Percentiles rank a stretch among this genome's conserved stretches.
phyloP scores from a whole-genome alignment of 352 stramenopile genomes.

The Pythium sp. region DNA sequence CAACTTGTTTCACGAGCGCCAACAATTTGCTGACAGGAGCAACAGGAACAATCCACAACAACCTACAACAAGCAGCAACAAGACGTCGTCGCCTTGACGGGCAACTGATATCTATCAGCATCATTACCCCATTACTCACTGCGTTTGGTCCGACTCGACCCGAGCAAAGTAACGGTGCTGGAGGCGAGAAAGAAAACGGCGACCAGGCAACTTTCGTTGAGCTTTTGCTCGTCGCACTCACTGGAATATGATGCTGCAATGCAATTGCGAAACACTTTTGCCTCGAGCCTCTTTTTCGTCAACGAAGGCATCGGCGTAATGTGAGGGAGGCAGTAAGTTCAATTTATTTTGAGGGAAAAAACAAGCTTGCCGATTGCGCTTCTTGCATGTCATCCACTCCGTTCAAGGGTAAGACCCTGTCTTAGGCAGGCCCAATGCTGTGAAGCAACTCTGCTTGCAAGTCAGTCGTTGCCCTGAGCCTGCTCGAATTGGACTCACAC shows the following conservation, averaged over 20 bases:
- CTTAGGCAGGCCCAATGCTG: neutral
- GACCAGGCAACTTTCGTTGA: neutral
- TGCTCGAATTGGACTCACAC: neutral
- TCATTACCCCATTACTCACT: constrained; percentile 11
- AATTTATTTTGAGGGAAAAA: neutral
- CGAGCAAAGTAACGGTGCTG: constrained; percentile 4
- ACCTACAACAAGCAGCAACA: neutral
- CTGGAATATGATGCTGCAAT: neutral
- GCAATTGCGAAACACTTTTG: neutral
- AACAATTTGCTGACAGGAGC: neutral
- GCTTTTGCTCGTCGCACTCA: neutral
- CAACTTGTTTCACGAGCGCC: neutral
- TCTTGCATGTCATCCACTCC: neutral
- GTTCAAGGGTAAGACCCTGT: neutral
- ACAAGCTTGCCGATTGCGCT: neutral
- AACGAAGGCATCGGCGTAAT: neutral
- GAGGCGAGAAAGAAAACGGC: constrained; percentile 13
- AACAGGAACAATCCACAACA: no score
- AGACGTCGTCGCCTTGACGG: neutral
- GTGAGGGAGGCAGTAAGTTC: neutral
- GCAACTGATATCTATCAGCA: constrained; percentile 14
- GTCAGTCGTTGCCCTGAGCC: no score
- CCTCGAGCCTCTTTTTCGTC: neutral
- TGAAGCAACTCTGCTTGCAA: neutral
- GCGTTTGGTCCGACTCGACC: constrained; percentile 10